A percentile compares a stretch with the other conserved stretches of the same genome.
Evolutionary conservation across 345 rosid genomes (phyloP).

Genomic region (Diplotaxis tenuifolia): DNA sequence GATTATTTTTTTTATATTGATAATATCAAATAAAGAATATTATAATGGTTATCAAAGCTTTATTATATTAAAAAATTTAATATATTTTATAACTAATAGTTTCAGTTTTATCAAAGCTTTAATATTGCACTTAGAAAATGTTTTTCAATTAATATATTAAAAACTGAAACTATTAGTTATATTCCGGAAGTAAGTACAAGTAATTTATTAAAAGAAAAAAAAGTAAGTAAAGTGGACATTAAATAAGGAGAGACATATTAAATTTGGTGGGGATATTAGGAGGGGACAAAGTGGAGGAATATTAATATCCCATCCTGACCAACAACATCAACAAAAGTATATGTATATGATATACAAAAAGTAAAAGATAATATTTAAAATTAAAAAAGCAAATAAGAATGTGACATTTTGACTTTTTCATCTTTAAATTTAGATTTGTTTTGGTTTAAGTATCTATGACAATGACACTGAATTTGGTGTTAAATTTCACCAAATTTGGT

Average conservation of each 20-base stretch:
- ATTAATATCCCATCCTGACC: conserved; percentile 75
- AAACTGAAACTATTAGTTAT: neutral
- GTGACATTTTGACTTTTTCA: conserved; percentile 37
- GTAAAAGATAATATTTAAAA: conserved; percentile 9
- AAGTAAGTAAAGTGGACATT: conserved; percentile 18
- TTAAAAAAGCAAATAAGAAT: conserved; percentile 24
- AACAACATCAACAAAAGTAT: conserved; percentile 42
- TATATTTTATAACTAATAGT: no score
- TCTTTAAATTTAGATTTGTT: conserved; percentile 21
- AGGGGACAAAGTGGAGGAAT: conserved; percentile 97
- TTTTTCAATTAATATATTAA: neutral
- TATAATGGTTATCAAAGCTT: no score
- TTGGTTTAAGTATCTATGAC: no score
- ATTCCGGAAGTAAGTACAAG: no score
- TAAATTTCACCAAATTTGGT: no score
- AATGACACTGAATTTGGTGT: no score
- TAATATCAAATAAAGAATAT: no score
- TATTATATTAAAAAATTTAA: no score
- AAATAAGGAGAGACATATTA: conserved; percentile 18
- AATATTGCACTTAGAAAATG: no score
- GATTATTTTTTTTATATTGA: no score
- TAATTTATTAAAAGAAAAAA: no score
- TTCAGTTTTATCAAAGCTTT: no score
- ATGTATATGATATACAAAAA: conserved; percentile 31
- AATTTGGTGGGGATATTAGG: conserved; percentile 37